phyloP scores from a whole-genome alignment of 805 yeast species.

The Ascoidea rubescens region DNA sequence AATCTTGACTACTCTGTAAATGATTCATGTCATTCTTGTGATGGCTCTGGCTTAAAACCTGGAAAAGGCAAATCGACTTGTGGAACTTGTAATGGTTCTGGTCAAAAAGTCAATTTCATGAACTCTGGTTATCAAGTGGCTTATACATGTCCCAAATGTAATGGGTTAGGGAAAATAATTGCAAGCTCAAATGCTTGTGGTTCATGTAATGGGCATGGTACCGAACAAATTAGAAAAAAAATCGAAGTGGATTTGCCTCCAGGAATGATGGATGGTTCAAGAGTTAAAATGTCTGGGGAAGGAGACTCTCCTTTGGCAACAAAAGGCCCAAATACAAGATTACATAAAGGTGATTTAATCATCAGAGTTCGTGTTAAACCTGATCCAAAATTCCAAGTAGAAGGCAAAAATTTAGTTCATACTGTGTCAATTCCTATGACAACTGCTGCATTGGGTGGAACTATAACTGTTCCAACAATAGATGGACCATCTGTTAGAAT shows the following conservation, averaged over 20 bases:
- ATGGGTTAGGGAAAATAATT: constrained; percentile 76
- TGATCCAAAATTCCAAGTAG: constrained; percentile 58
- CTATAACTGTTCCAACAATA: constrained; percentile 78
- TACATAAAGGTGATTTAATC: constrained; percentile 77
- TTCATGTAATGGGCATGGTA: constrained; percentile 86
- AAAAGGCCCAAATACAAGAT: constrained; percentile 51
- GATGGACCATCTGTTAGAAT: constrained; percentile 66
- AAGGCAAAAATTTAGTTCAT: constrained; percentile 51
- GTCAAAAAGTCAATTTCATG: constrained; percentile 71
- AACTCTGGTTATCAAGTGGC: constrained; percentile 97
- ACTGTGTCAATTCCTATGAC: constrained; percentile 72
- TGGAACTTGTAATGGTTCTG: constrained; percentile 83
- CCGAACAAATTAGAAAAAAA: constrained; percentile 47
- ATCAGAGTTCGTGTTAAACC: constrained; percentile 67
- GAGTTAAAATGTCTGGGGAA: constrained; percentile 71
- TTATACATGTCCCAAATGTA: constrained; percentile 78
- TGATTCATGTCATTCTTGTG: constrained; percentile 67
- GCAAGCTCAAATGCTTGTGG: constrained; percentile 56
- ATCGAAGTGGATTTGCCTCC: constrained; percentile 78
- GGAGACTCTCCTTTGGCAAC: constrained; percentile 84
- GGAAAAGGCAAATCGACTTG: constrained; percentile 72
- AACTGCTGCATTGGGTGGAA: constrained; percentile 94
- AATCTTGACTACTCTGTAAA: constrained; percentile 59
- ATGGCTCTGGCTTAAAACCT: constrained; percentile 72
- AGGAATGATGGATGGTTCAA: constrained; percentile 78